Evolutionary conservation across 1,284 basidiomycete genomes (phyloP).

Genomic region (Porodaedalea pini): DNA sequence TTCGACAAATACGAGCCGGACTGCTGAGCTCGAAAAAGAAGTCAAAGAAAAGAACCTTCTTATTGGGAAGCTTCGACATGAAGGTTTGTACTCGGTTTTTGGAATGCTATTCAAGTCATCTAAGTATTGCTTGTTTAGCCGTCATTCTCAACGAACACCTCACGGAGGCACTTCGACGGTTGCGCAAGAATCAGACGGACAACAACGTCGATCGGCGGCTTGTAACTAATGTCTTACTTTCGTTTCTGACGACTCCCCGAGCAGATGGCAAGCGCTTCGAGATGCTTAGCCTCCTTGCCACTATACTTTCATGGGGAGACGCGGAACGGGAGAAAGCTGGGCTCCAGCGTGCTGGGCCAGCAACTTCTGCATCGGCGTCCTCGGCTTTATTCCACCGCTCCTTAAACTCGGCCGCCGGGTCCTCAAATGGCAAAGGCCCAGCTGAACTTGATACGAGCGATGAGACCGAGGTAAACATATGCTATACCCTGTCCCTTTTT

Average conservation of each 20-base stretch:
- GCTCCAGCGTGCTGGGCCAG: conserved; percentile 55
- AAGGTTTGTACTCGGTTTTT: conserved; percentile 54
- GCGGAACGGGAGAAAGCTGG: conserved; percentile 89
- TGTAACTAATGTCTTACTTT: conserved; percentile 93
- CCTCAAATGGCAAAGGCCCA: conserved; percentile 39
- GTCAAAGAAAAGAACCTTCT: conserved; percentile 92
- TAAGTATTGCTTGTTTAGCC: conserved; percentile 42
- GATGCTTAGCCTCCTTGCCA: conserved; percentile 86
- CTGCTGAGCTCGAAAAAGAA: conserved; percentile 78
- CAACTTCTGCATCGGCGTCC: conserved; percentile 24
- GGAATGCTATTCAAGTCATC: too few relatives aligned
- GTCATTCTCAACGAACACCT: conserved; percentile 97
- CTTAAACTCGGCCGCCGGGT: conserved; percentile 38
- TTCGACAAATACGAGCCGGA: conserved; percentile 60
- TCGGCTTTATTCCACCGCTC: conserved; percentile 23
- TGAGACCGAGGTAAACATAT: conserved; percentile 64
- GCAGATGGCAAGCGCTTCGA: conserved; percentile 95
- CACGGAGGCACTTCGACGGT: conserved; percentile 91
- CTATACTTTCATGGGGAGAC: conserved; percentile 89
- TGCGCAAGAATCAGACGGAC: conserved; percentile 82
- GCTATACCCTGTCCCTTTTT: neutral
- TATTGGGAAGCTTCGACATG: conserved; percentile 91
- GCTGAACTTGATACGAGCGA: conserved; percentile 69
- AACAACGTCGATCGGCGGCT: conserved; percentile 91
- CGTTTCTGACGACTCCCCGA: conserved; percentile 87